Evolutionary conservation across 106 monocot species (phyloP).

Genomic region (Xerophyta viscosa): DNA sequence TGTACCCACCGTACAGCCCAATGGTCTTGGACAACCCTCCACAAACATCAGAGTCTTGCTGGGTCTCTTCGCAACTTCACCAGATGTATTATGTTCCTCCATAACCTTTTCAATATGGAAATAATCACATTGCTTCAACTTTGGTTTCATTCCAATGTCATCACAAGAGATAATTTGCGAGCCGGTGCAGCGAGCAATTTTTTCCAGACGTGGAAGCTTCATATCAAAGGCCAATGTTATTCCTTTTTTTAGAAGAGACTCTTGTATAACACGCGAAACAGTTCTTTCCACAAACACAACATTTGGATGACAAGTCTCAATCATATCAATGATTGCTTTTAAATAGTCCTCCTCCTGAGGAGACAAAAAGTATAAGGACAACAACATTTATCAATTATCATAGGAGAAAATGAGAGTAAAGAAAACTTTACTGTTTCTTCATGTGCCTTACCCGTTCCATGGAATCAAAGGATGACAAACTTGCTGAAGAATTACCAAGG

Average conservation of each 20-base stretch:
- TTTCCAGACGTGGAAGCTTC: constrained; percentile 65
- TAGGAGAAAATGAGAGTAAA: too few relatives aligned
- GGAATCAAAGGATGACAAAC: constrained; percentile 80
- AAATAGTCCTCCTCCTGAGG: constrained; percentile 59
- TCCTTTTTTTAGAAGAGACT: constrained; percentile 49
- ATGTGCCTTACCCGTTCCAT: constrained; percentile 63
- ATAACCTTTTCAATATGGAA: constrained; percentile 75
- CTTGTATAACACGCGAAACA: constrained; percentile 79
- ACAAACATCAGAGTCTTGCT: constrained; percentile 84
- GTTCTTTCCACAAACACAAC: constrained; percentile 92
- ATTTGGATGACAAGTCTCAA: constrained; percentile 66
- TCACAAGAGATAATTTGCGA: constrained; percentile 59
- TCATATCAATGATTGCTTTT: constrained; percentile 48
- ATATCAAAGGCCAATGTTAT: constrained; percentile 81
- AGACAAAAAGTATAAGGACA: constrained; percentile 9
- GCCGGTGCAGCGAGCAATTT: constrained; percentile 79
- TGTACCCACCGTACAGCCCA: constrained; percentile 80
- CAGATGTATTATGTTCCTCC: constrained; percentile 54
- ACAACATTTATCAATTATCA: neutral
- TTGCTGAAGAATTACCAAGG: constrained; percentile 49
- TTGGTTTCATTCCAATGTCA: constrained; percentile 24
- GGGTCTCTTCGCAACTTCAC: constrained; percentile 52
- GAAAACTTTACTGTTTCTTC: neutral
- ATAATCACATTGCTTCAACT: constrained; percentile 53
- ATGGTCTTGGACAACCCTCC: constrained; percentile 79